phyloP scores from a whole-genome alignment of 1,139 yeast species.

The Yamadazyma kanchanaburiensis region DNA sequence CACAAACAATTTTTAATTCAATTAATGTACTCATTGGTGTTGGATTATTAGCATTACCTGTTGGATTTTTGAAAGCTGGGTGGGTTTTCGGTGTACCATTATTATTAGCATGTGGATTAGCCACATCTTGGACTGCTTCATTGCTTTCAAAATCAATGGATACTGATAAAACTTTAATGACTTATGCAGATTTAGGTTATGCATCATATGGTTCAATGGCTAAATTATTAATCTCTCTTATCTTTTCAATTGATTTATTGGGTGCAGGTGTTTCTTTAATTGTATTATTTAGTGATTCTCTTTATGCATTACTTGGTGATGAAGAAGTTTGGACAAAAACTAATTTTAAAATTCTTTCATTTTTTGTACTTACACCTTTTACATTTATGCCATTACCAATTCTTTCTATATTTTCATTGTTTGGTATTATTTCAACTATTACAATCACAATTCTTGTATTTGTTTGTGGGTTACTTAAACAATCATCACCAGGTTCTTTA shows the following conservation, averaged over 20 bases:
- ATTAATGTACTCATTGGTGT: slow-evolving; percentile 48
- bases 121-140: slow-evolving; percentile 45
- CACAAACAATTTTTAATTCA: slow-evolving; percentile 47
- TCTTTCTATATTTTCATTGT: slow-evolving; percentile 40
- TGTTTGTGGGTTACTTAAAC: slow-evolving; percentile 37
- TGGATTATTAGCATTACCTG: slow-evolving; percentile 48
- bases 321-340: slow-evolving; percentile 37
- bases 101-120: slow-evolving; percentile 35
- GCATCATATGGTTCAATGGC: slow-evolving; percentile 60
- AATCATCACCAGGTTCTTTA: slow-evolving; percentile 41
- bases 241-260: slow-evolving; percentile 45
- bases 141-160: slow-evolving; percentile 51
- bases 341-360: slow-evolving; percentile 34
- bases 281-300: slow-evolving; percentile 54
- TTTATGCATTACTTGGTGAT: slow-evolving; percentile 41
- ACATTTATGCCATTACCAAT: slow-evolving; percentile 44
- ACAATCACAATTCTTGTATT: slow-evolving; percentile 40
- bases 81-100: slow-evolving; percentile 42
- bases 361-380: slow-evolving; percentile 44
- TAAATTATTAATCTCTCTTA: slow-evolving; percentile 36
- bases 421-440: slow-evolving; percentile 44
- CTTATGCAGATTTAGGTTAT: slow-evolving; percentile 84
- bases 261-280: slow-evolving; percentile 58
- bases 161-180: slow-evolving; percentile 71
- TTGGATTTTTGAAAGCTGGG: slow-evolving; percentile 45